phyloP scores from a whole-genome alignment of 352 stramenopile species.

The Pythium phragmiticola region DNA sequence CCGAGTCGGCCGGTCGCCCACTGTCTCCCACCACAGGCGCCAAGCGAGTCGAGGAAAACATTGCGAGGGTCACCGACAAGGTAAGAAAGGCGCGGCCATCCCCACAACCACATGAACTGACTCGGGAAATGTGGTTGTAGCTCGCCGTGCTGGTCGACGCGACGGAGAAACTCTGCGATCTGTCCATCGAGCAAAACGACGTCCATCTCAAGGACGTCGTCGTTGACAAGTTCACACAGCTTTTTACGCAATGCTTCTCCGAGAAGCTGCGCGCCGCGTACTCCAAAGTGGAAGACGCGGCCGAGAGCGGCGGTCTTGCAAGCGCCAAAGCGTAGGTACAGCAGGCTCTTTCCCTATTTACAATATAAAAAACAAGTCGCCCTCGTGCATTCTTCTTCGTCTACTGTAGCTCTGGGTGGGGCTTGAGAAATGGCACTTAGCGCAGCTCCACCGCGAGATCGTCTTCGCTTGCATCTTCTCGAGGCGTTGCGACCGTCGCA shows the following conservation, averaged over 20 bases:
- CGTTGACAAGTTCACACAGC: slow-evolving; percentile 54
- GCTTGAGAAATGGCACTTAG: no score
- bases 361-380: slow-evolving; percentile 5
- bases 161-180: slow-evolving; percentile 68
- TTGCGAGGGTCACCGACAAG: slow-evolving; percentile 61
- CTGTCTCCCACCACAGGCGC: slow-evolving; percentile 41
- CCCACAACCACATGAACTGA: no score
- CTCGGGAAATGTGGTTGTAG: slow-evolving; percentile 22
- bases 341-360: background rate
- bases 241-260: slow-evolving; percentile 80
- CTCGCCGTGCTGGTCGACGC: slow-evolving; percentile 53
- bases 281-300: slow-evolving; percentile 58
- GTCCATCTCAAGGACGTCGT: slow-evolving; percentile 72
- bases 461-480: no score
- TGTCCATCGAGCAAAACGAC: slow-evolving; percentile 75
- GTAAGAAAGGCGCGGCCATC: slow-evolving; percentile 23
- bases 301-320: slow-evolving; percentile 3
- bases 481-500: no score
- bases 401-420: no score
- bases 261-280: slow-evolving; percentile 60
- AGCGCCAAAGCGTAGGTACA: slow-evolving; percentile 7
- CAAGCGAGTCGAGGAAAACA: slow-evolving; percentile 69
- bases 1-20: slow-evolving; percentile 36
- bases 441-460: no score
- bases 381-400: no score